Conservation (phyloP, 345 rosid genomes). For the Ricinus communis region DNA sequence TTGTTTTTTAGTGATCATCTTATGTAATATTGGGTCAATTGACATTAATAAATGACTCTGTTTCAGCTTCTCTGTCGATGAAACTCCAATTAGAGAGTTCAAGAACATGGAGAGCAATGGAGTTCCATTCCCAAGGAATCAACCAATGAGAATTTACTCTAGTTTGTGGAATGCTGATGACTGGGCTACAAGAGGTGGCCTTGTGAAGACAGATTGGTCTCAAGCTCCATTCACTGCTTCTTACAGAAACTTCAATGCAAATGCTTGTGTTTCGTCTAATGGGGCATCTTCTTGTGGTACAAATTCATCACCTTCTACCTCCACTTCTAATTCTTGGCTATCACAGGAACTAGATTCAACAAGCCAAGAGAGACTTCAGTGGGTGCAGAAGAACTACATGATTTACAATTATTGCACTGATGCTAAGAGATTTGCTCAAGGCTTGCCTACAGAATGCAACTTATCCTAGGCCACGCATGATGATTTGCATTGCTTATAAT, state of each 20-base stretch:
- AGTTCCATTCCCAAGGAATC: conserved; percentile 54
- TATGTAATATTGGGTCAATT: too few species aligned
- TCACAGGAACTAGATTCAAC: conserved; percentile 24
- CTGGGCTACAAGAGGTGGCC: conserved; percentile 79
- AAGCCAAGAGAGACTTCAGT: conserved; percentile 34
- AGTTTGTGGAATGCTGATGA: conserved; percentile 72
- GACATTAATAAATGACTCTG: too few species aligned
- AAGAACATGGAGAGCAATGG: conserved; percentile 53
- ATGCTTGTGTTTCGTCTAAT: conserved; percentile 36
- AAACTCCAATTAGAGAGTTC: conserved; percentile 67
- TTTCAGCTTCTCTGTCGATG: conserved; percentile 53
- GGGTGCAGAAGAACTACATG: conserved; percentile 53
- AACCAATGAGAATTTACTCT: conserved; percentile 58
- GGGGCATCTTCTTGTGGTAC: conserved; percentile 28
- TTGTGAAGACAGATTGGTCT: conserved; percentile 62
- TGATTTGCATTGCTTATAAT: too few species aligned
- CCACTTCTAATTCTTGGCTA: background rate
- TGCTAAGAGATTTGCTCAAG: conserved; percentile 46
- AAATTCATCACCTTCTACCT: background rate
- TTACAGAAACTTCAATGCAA: conserved; percentile 43
- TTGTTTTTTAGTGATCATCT: too few species aligned
- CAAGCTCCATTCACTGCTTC: conserved; percentile 59
- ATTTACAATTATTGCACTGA: conserved; percentile 55
- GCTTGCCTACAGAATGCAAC: conserved; percentile 45
- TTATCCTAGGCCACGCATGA: background rate